These are phyloP conservation scores for Boletus huronensis DNA, from an alignment of 768 basidiomycete genomes.

Conservation along the genomic window DNA sequence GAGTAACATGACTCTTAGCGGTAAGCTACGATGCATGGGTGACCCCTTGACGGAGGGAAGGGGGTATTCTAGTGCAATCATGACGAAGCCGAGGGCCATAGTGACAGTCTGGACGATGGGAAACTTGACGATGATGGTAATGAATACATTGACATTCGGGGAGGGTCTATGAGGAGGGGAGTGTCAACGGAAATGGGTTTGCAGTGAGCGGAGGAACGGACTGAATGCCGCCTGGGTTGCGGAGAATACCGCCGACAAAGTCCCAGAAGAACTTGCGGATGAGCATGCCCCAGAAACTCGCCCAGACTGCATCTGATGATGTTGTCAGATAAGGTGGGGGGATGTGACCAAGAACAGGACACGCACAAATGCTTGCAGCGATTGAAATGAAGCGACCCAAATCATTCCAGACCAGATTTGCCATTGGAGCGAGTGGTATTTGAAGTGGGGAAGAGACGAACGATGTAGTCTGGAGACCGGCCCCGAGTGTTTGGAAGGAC, in stretches of 20 bases:
- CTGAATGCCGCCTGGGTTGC: constrained; percentile 78
- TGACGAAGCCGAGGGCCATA: constrained; percentile 55
- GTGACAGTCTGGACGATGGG: constrained; percentile 72
- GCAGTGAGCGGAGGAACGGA: constrained; percentile 36
- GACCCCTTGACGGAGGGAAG: constrained; percentile 53
- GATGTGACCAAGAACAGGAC: not conserved
- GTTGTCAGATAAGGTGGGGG: constrained; percentile 9
- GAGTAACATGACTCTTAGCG: constrained; percentile 59
- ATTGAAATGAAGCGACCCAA: constrained; percentile 67
- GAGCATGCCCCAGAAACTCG: constrained; percentile 72
- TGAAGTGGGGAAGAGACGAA: not conserved
- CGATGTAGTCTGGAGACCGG: constrained; percentile 18
- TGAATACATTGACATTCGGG: constrained; percentile 57
- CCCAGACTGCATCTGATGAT: constrained; percentile 70
- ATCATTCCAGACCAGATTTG: constrained; percentile 79
- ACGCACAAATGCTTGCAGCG: constrained; percentile 71
- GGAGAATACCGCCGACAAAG: constrained; percentile 77
- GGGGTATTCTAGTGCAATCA: constrained; percentile 73
- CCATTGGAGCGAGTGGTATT: constrained; percentile 46
- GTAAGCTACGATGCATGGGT: constrained; percentile 61
- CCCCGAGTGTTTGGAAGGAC: not conserved
- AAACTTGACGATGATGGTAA: constrained; percentile 68
- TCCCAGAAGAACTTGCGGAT: constrained; percentile 98
- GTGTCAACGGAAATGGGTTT: not conserved
- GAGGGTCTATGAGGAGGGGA: constrained; percentile 46